Evolutionary conservation across 345 rosid species (phyloP).

Genomic region (Camelina sativa): DNA sequence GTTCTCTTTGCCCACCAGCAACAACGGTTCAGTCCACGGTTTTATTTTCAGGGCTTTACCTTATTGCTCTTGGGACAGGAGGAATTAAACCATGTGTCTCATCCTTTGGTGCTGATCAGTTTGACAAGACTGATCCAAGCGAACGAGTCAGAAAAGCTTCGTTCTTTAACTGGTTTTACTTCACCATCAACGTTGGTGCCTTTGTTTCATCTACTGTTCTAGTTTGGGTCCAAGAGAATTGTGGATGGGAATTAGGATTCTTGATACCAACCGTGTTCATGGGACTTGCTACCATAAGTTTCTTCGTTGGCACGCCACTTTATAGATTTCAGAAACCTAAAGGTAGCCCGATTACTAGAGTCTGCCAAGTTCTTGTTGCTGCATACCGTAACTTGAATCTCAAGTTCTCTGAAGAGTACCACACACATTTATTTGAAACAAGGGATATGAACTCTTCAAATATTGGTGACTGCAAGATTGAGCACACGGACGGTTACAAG

Average conservation of each 20-base stretch:
- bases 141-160: slow-evolving; percentile 58
- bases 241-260: slow-evolving; percentile 66
- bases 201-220: slow-evolving; percentile 59
- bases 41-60: slow-evolving; percentile 53
- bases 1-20: slow-evolving; percentile 41
- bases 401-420: slow-evolving; percentile 40
- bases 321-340: slow-evolving; percentile 57
- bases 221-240: slow-evolving; percentile 61
- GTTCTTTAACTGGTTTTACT: slow-evolving; percentile 66
- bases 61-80: slow-evolving; percentile 56
- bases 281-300: slow-evolving; percentile 55
- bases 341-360: slow-evolving; percentile 59
- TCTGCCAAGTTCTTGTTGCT: slow-evolving; percentile 56
- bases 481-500: slow-evolving; percentile 42
- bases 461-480: slow-evolving; percentile 56
- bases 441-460: slow-evolving; percentile 43
- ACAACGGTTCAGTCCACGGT: slow-evolving; percentile 43
- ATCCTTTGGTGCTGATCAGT: slow-evolving; percentile 67
- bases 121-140: slow-evolving; percentile 48
- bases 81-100: slow-evolving; percentile 71
- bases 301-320: slow-evolving; percentile 54
- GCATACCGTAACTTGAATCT: slow-evolving; percentile 45
- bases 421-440: slow-evolving; percentile 39
- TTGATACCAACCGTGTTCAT: slow-evolving; percentile 59
- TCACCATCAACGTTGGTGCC: slow-evolving; percentile 57